These are phyloP conservation scores for Leucocoprinus leucothites DNA, from an alignment of 768 basidiomycete genomes.

Conservation along the genomic window DNA sequence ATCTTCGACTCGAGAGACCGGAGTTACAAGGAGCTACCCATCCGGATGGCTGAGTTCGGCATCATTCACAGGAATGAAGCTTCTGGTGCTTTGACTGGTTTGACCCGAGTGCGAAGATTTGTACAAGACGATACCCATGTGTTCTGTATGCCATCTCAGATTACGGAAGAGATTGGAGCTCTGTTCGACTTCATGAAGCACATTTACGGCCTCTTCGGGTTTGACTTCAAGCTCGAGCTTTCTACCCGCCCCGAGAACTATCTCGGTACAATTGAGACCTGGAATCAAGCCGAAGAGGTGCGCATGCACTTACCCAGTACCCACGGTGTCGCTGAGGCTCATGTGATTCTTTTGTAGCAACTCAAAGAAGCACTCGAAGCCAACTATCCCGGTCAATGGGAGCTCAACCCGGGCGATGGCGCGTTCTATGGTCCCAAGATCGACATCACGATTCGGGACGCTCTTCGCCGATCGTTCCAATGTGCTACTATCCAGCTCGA, in stretches of 20 bases:
- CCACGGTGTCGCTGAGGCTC: slow-evolving; percentile 1
- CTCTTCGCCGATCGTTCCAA: slow-evolving; percentile 90
- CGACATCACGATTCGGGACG: slow-evolving; percentile 94
- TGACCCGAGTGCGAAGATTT: slow-evolving; percentile 92
- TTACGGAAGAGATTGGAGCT: slow-evolving; percentile 80
- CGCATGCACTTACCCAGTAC: slow-evolving; percentile 16
- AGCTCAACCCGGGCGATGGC: slow-evolving; percentile 92
- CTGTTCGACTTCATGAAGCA: slow-evolving; percentile 95
- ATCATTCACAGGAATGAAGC: slow-evolving; percentile 97
- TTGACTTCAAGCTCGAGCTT: slow-evolving; percentile 89
- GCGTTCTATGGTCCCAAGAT: slow-evolving; percentile 99
- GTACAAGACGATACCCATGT: slow-evolving; percentile 99
- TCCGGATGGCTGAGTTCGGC: slow-evolving; percentile 98
- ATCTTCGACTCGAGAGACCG: slow-evolving; percentile 95
- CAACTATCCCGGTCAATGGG: slow-evolving; percentile 86
- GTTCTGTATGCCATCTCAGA: slow-evolving; percentile 94
- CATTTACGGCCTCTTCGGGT: slow-evolving; percentile 92
- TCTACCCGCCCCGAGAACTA: slow-evolving; percentile 96
- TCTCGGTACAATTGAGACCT: slow-evolving; percentile 85
- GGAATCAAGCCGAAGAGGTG: slow-evolving; percentile 86
- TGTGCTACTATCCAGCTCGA: slow-evolving; percentile 99
- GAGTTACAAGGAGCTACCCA: slow-evolving; percentile 91
- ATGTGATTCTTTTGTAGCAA: slow-evolving; percentile 50
- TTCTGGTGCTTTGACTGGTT: slow-evolving; percentile 86
- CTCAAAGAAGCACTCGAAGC: slow-evolving; percentile 80